A percentile compares a stretch with the other conserved stretches of the same genome.
Evolutionary conservation across 768 basidiomycete species (phyloP).

Genomic region (Mycena indigotica): DNA sequence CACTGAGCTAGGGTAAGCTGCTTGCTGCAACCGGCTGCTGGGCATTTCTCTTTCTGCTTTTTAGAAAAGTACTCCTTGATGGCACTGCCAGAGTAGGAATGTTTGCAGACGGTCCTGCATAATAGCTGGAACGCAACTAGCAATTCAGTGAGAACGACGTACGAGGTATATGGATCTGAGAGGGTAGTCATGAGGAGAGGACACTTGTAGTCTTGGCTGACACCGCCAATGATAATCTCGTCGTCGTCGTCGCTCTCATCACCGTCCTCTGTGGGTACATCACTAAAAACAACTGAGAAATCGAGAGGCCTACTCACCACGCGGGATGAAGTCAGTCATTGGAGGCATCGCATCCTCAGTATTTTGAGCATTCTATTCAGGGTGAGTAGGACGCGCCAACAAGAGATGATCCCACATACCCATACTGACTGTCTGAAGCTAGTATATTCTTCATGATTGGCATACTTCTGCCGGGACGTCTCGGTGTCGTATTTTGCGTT

Average conservation of each 20-base stretch:
- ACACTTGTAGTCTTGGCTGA: slow-evolving; percentile 81
- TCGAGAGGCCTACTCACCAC: slow-evolving; percentile 47
- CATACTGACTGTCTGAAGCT: slow-evolving; percentile 67
- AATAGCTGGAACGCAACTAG: background rate
- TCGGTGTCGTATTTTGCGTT: slow-evolving; percentile 53
- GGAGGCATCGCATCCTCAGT: slow-evolving; percentile 75
- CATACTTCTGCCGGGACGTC: slow-evolving; percentile 81
- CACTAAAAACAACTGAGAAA: background rate
- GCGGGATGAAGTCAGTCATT: slow-evolving; percentile 68
- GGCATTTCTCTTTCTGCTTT: slow-evolving; percentile 50
- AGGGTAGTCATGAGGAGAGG: slow-evolving; percentile 73
- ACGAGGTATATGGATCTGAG: slow-evolving; percentile 83
- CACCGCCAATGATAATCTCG: slow-evolving; percentile 86
- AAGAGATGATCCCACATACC: slow-evolving; percentile 46
- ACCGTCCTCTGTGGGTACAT: slow-evolving; percentile 61
- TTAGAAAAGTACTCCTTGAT: slow-evolving; percentile 64
- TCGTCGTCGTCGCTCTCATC: slow-evolving; percentile 86
- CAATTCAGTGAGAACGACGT: slow-evolving; percentile 32
- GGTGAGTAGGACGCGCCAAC: too few relatives aligned
- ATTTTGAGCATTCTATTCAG: slow-evolving; percentile 75
- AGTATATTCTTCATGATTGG: slow-evolving; percentile 58
- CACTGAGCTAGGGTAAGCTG: slow-evolving; percentile 54
- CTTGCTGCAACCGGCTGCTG: slow-evolving; percentile 72
- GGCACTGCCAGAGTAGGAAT: slow-evolving; percentile 78
- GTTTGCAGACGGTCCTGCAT: slow-evolving; percentile 68